phyloP scores from a whole-genome alignment of 495 filamentous ascomycete genomes.

The Penicillium steckii region DNA sequence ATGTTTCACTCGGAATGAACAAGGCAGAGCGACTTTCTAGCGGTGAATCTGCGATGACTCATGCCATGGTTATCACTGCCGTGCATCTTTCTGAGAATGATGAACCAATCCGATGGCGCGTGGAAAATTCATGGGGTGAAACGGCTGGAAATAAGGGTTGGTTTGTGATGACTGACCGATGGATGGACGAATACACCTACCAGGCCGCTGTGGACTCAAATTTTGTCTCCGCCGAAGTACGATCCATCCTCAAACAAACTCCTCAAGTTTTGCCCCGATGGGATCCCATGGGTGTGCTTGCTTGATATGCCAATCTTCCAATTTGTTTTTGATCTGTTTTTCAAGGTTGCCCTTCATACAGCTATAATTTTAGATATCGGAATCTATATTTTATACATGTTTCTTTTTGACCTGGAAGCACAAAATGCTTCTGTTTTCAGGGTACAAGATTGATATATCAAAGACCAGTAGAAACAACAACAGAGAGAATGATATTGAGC shows the following conservation, averaged over 20 bases:
- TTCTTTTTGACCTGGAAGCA: no score
- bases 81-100: conserved; percentile 67
- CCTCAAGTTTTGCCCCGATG: conserved; percentile 72
- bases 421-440: no score
- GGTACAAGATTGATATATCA: no score
- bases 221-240: conserved; percentile 62
- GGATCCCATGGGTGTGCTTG: conserved; percentile 87
- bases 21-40: conserved; percentile 71
- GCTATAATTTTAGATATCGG: no score
- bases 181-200: conserved; percentile 87
- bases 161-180: conserved; percentile 82
- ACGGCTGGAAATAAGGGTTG: conserved; percentile 68
- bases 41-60: conserved; percentile 78
- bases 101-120: conserved; percentile 70
- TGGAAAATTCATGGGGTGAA: conserved; percentile 82
- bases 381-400: no score
- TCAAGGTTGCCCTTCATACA: no score
- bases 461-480: no score
- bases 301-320: no score
- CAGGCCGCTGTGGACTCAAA: conserved; percentile 81
- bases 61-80: conserved; percentile 86
- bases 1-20: conserved; percentile 64
- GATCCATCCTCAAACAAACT: conserved; percentile 65
- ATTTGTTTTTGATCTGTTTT: no score
- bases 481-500: no score